These are phyloP conservation scores for Candida vaughaniae DNA, from an alignment of 805 yeast genomes.

Conservation along the genomic window DNA sequence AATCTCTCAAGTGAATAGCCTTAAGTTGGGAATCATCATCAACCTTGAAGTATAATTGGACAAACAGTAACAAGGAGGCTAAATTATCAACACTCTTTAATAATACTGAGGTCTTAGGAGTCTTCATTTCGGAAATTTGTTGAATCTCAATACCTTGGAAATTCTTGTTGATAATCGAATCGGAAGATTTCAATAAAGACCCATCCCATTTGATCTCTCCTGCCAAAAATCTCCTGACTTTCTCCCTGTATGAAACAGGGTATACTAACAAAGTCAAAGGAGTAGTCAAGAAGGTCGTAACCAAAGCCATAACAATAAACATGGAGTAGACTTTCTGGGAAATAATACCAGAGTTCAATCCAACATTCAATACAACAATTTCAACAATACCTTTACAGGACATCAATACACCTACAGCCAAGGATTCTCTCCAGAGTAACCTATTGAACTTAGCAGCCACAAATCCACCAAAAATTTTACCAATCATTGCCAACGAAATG, in stretches of 20 bases:
- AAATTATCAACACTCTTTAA: conserved; percentile 32
- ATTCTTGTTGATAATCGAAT: conserved; percentile 5
- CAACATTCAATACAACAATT: conserved; percentile 73
- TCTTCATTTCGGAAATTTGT: conserved; percentile 9
- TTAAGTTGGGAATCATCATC: conserved; percentile 31
- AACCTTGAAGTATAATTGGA: conserved; percentile 17
- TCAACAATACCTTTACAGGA: conserved; percentile 89
- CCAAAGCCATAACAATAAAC: conserved; percentile 81
- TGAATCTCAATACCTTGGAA: conserved; percentile 5
- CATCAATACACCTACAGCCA: conserved; percentile 78
- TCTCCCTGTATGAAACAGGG: conserved; percentile 60
- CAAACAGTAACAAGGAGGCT: conserved; percentile 32
- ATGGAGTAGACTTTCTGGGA: conserved; percentile 66
- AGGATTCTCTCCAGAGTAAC: conserved; percentile 68
- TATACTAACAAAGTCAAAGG: conserved; percentile 65
- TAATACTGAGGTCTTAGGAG: conserved; percentile 26
- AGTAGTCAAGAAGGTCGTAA: conserved; percentile 76
- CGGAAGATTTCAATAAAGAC: conserved; percentile 5
- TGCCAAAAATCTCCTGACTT: conserved; percentile 34
- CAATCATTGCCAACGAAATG: conserved; percentile 63
- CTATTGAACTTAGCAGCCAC: conserved; percentile 62
- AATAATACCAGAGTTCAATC: conserved; percentile 69
- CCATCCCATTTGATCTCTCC: conserved; percentile 30
- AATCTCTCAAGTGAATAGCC: conserved; percentile 56
- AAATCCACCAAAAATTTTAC: conserved; percentile 68